Evolutionary conservation across 2,329 filamentous ascomycete species (phyloP).

Genomic region (Huntiella bhutanensis): DNA sequence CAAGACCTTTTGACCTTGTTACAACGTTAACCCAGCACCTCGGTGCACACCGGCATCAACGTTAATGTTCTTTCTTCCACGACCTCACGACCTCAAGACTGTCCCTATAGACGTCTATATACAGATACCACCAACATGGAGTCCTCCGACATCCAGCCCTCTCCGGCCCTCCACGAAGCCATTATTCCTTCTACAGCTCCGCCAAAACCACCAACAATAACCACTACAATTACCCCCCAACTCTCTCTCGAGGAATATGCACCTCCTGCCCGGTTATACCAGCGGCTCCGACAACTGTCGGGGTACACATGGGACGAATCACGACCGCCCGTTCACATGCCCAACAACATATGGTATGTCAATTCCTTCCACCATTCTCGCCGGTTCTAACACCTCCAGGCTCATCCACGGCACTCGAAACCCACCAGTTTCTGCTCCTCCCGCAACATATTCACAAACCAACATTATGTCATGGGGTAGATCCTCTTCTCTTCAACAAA

Average conservation of each 20-base stretch:
- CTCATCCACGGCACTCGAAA: slow-evolving; percentile 44
- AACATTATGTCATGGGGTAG: slow-evolving; percentile 15
- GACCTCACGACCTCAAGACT: too few species aligned
- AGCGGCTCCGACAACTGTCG: slow-evolving; percentile 52
- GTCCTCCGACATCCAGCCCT: too few species aligned
- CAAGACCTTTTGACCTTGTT: too few species aligned
- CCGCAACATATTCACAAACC: slow-evolving; percentile 28
- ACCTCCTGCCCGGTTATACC: slow-evolving; percentile 49
- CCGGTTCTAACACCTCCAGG: slow-evolving; percentile 20
- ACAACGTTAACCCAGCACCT: too few species aligned
- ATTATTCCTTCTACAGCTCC: neutral
- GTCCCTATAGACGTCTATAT: too few species aligned
- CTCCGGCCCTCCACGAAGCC: too few species aligned
- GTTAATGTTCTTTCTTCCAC: too few species aligned
- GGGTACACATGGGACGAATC: slow-evolving; percentile 63
- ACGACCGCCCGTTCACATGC: slow-evolving; percentile 37
- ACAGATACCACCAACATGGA: too few species aligned
- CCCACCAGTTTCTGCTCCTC: slow-evolving; percentile 22
- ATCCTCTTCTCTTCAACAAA: too few species aligned
- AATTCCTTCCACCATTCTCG: neutral
- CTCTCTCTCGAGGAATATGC: slow-evolving; percentile 1
- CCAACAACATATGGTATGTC: slow-evolving; percentile 71
- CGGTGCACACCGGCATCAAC: too few species aligned
- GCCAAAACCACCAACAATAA: neutral
- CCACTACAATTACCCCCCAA: too few species aligned